Evolutionary conservation across 176 grass and related monocot species (phyloP).

Genomic region (Bromus sterilis): DNA sequence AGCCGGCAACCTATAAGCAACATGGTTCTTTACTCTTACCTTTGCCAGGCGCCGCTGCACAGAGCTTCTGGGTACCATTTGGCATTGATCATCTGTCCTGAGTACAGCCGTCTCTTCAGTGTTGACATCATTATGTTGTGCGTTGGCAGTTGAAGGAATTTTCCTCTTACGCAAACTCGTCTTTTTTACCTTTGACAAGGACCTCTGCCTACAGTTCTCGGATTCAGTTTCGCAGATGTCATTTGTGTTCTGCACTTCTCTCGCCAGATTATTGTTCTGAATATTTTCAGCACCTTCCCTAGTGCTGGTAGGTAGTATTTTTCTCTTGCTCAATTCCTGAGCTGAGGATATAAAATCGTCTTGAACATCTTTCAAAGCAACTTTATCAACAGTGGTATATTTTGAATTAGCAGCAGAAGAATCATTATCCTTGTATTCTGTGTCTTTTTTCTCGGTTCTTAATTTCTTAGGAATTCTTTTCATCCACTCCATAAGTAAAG

Average conservation of each 20-base stretch:
- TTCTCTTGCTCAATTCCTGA: conserved; percentile 27
- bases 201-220: conserved; percentile 3
- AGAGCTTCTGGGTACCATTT: conserved; percentile 1
- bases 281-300: background rate
- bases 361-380: background rate
- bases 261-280: conserved; percentile 11
- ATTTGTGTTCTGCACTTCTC: conserved; percentile 14
- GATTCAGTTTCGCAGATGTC: background rate
- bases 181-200: conserved; percentile 17
- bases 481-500: conserved; percentile 60
- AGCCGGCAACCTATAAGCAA: background rate
- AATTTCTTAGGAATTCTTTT: conserved; percentile 51
- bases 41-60: conserved; percentile 2
- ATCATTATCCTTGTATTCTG: conserved; percentile 27
- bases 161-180: conserved; percentile 13
- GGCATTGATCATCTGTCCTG: conserved; percentile 8
- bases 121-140: background rate
- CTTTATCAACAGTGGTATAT: background rate
- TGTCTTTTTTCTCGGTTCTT: conserved; percentile 23
- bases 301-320: background rate
- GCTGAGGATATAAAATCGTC: background rate
- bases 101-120: background rate
- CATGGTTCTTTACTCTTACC: conserved; percentile 7
- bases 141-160: background rate
- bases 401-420: conserved; percentile 26